Conservation (phyloP, 805 yeast species). For the Suhomyces emberorum region DNA sequence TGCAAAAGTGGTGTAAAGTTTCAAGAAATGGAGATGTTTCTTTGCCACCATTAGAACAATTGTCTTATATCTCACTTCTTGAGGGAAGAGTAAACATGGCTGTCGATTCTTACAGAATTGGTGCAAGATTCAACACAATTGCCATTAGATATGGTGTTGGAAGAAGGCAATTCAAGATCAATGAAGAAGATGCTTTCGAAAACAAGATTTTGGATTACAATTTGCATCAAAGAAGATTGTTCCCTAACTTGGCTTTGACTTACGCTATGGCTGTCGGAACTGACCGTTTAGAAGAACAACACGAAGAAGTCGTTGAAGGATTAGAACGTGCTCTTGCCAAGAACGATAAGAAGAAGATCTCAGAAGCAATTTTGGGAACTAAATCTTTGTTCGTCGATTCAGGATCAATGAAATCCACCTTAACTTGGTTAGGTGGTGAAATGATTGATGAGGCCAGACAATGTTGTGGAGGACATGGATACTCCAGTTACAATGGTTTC, state of each 20-base stretch:
- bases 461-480: conserved; percentile 95
- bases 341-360: conserved; percentile 45
- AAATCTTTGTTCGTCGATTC: conserved; percentile 80
- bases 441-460: conserved; percentile 89
- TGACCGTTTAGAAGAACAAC: conserved; percentile 40
- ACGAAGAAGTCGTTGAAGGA: conserved; percentile 44
- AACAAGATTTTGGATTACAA: conserved; percentile 82
- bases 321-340: conserved; percentile 54
- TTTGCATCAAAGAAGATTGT: conserved; percentile 80
- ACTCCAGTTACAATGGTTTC: conserved; percentile 87
- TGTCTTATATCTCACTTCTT: conserved; percentile 82
- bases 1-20: conserved; percentile 75
- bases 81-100: conserved; percentile 93
- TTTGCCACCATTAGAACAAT: conserved; percentile 82
- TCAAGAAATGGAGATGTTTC: conserved; percentile 64
- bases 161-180: conserved; percentile 73
- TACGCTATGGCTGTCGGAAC: conserved; percentile 76
- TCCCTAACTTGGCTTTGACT: conserved; percentile 79
- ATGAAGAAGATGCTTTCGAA: conserved; percentile 41
- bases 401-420: conserved; percentile 84
- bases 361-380: conserved; percentile 52
- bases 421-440: conserved; percentile 80
- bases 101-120: conserved; percentile 74
- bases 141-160: conserved; percentile 88
- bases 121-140: conserved; percentile 76